Percentiles rank a stretch among this genome's conserved stretches.
Conservation (phyloP, 352 stramenopile genomes). For the Pythium guiyangense region DNA sequence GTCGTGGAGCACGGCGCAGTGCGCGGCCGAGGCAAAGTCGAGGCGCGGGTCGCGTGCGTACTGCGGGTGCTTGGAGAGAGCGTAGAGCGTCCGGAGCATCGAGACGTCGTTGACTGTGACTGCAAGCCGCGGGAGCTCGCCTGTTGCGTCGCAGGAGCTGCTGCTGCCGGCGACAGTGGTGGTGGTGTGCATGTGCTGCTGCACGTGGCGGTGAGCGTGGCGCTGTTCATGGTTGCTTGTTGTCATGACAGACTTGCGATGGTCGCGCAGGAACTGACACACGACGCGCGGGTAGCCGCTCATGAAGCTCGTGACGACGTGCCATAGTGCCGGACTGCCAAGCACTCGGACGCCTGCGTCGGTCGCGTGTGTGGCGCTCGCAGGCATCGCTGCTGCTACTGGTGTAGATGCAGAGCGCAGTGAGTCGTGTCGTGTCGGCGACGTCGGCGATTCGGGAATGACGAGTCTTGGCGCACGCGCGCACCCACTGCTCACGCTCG, state of each 20-base stretch:
- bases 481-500: no score
- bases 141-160: neutral
- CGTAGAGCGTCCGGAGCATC: neutral
- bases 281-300: neutral
- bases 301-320: conserved; percentile 1
- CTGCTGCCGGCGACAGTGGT: neutral
- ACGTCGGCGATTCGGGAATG: neutral
- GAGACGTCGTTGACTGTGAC: neutral
- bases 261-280: neutral
- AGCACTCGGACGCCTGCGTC: neutral
- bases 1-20: neutral
- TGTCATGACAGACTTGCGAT: neutral
- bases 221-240: neutral
- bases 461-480: no score
- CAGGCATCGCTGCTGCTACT: neutral
- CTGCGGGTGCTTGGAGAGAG: neutral
- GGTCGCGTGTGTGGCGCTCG: neutral
- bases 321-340: neutral
- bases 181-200: neutral
- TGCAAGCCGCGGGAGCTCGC: neutral
- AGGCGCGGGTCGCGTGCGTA: neutral
- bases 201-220: neutral
- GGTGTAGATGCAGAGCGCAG: neutral
- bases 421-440: neutral
- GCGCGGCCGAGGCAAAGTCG: neutral